Evolutionary conservation across 176 grass and related monocot species (phyloP).

Genomic region (Juncus effusus): DNA sequence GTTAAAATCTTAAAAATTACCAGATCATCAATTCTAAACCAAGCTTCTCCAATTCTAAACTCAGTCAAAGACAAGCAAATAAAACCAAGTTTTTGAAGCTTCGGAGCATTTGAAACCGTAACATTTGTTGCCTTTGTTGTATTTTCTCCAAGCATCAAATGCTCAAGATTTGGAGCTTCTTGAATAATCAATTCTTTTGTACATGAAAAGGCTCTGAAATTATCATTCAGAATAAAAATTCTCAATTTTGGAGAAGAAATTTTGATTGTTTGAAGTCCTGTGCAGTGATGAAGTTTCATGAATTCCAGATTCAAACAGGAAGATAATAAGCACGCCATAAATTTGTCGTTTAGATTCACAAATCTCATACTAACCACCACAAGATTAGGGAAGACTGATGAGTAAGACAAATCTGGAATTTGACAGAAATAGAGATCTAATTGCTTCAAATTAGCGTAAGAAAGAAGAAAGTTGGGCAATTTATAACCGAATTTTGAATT

Average conservation of each 20-base stretch:
- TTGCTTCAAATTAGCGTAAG: neutral
- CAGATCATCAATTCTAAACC: neutral
- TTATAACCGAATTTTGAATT: neutral
- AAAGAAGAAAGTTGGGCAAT: neutral
- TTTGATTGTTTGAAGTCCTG: neutral
- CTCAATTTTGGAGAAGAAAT: constrained; percentile 3
- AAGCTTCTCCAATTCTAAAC: neutral
- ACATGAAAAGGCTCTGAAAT: neutral
- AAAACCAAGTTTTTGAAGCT: constrained; percentile 1
- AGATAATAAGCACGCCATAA: neutral
- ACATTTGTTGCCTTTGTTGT: neutral
- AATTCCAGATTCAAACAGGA: neutral
- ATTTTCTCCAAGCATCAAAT: neutral
- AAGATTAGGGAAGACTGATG: neutral
- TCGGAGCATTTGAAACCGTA: neutral
- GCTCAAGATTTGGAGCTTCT: neutral
- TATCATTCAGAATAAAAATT: neutral
- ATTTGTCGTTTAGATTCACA: neutral
- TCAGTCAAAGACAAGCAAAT: neutral
- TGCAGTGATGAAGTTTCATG: neutral
- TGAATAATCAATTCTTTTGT: neutral
- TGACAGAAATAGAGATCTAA: neutral
- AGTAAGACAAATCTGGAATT: neutral
- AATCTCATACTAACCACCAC: neutral
- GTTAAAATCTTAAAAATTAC: too few species aligned